Evolutionary conservation across 176 grass and related monocot species (phyloP).

Genomic region (Dendrocalamus sinicus): DNA sequence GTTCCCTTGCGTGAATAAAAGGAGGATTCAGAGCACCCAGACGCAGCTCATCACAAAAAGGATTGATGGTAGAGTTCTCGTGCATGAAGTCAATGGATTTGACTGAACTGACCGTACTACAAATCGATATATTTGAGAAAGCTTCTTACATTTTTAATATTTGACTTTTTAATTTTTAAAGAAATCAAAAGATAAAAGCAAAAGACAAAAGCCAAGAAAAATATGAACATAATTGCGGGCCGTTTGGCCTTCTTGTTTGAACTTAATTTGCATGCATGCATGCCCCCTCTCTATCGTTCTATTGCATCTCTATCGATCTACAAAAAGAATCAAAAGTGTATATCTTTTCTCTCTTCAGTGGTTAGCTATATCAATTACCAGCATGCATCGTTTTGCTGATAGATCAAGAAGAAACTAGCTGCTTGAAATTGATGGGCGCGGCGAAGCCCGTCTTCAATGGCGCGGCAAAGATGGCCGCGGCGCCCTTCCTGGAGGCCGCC

Average conservation of each 20-base stretch:
- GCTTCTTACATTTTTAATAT: too few relatives aligned
- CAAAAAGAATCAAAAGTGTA: not conserved
- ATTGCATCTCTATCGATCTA: not conserved
- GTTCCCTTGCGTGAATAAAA: too few relatives aligned
- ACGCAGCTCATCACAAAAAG: too few relatives aligned
- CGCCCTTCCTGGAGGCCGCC: constrained; percentile 50
- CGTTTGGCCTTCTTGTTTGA: not conserved
- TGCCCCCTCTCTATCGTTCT: not conserved
- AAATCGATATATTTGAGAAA: too few relatives aligned
- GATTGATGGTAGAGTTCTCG: too few relatives aligned
- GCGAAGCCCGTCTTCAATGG: constrained; percentile 44
- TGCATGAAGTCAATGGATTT: too few relatives aligned
- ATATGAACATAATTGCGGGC: not conserved
- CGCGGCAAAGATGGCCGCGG: constrained; percentile 49
- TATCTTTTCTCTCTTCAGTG: not conserved
- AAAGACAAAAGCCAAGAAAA: too few relatives aligned
- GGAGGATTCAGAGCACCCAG: too few relatives aligned
- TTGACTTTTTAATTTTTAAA: too few relatives aligned
- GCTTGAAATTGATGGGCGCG: constrained; percentile 61
- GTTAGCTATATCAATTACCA: not conserved
- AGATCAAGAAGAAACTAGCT: constrained; percentile 46
- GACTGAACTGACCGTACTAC: too few relatives aligned
- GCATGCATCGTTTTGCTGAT: not conserved
- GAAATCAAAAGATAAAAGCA: too few relatives aligned
- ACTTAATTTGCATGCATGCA: not conserved